These are phyloP conservation scores for Colletotrichum magnum DNA, from an alignment of 2,329 filamentous ascomycete genomes.

Conservation along the genomic window DNA sequence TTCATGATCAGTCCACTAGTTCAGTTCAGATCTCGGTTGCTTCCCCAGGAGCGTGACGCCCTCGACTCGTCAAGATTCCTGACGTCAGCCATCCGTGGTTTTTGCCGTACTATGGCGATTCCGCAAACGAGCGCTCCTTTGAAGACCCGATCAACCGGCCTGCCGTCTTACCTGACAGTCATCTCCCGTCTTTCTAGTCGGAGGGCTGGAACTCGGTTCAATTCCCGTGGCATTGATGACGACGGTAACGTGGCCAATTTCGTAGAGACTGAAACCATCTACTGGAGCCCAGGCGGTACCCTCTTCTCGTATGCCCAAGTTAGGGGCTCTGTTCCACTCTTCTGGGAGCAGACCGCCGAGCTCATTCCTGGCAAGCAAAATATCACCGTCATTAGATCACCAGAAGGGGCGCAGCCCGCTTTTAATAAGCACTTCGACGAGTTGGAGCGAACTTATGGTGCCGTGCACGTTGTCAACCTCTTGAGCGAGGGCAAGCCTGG, in stretches of 20 bases:
- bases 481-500: conserved; percentile 91
- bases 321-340: conserved; percentile 92
- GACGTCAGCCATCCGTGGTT: conserved; percentile 94
- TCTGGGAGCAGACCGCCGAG: conserved; percentile 95
- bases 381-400: conserved; percentile 89
- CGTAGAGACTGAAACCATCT: conserved; percentile 96
- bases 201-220: conserved; percentile 94
- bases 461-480: conserved; percentile 92
- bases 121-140: conserved; percentile 82
- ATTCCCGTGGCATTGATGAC: conserved; percentile 96
- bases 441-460: conserved; percentile 89
- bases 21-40: conserved; percentile 86
- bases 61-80: conserved; percentile 91
- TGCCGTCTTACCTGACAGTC: conserved; percentile 87
- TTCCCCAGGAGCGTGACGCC: conserved; percentile 79
- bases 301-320: conserved; percentile 96
- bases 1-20: conserved; percentile 97
- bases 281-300: conserved; percentile 83
- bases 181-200: conserved; percentile 93
- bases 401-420: conserved; percentile 91
- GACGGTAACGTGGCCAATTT: conserved; percentile 98
- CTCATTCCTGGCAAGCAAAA: conserved; percentile 94
- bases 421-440: conserved; percentile 96
- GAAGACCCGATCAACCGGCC: conserved; percentile 74
- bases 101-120: conserved; percentile 88